Percentiles rank a stretch among this genome's conserved stretches.
Evolutionary conservation across 169 alveolate genomes (phyloP).

Genomic region (Neospora caninum): DNA sequence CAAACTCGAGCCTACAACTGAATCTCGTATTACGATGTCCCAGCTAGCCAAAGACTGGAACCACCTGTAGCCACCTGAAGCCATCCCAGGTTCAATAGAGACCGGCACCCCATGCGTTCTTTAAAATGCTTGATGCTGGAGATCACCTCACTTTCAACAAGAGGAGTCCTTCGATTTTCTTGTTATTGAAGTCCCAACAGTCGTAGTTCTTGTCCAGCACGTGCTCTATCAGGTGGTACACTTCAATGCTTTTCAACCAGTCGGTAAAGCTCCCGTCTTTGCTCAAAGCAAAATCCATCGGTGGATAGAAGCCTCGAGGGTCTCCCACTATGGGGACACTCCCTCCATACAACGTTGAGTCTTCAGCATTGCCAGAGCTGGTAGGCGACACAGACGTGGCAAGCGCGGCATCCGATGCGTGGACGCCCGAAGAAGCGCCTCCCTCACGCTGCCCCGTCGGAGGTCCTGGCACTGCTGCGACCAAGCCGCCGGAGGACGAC

Average conservation of each 20-base stretch:
- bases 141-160: not conserved
- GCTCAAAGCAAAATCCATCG: not conserved
- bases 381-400: not conserved
- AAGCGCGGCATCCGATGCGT: not conserved
- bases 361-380: not conserved
- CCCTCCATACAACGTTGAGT: not conserved
- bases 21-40: no score
- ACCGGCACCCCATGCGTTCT: no score
- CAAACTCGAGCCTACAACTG: no score
- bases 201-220: not conserved
- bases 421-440: not conserved
- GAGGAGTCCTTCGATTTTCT: conserved; percentile 11
- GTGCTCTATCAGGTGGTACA: conserved; percentile 21
- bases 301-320: not conserved
- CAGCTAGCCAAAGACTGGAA: no score
- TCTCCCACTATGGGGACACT: not conserved
- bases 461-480: not conserved
- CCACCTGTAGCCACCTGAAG: no score
- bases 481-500: not conserved
- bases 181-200: conserved; percentile 31
- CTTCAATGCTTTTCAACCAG: conserved; percentile 31
- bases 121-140: no score
- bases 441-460: not conserved
- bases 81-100: no score
- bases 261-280: conserved; percentile 32